Evolutionary conservation across 163 green algal species (phyloP), one percentile per base, ranked within the genome.

Genomic region (Scenedesmus sp.): DNA sequence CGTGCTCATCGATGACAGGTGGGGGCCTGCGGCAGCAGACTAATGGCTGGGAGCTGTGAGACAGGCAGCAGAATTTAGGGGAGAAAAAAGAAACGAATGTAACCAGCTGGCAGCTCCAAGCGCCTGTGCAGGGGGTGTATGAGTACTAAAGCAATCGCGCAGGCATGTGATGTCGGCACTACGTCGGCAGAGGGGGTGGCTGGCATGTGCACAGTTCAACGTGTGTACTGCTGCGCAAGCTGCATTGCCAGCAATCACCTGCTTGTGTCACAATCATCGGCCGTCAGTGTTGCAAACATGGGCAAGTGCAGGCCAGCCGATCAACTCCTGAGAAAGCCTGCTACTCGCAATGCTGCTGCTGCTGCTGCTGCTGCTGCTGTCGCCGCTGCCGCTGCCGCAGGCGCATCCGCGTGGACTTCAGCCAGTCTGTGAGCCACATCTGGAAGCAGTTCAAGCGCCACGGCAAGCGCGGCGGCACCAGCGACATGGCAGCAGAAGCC

Each of bases 1-100:
- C 93, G 97, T 98, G 57, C 94, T 99, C 34, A 99, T 99, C 86
- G 98, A 99, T 87, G 98, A 99, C 94, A 94, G 98, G 26, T 95
- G 97, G 88, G 98, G 95, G 88, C 88, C 95, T 91, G 94, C 98
- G 91, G 56, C 16, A 1, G 52, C 26, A 83, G 2, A 23, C n/a
- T n/a, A n/a, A n/a, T n/a, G n/a, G 20, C 0, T 79, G 59, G 34
- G n/a, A 8, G 15, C 7, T 2, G 3, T 54, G 74, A 8, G 23
- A 13, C 2, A 1, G 3, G 23, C 74, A 56, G 4, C 7, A 7
- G 23, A 13, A n/a, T n/a, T n/a, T n/a, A n/a, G n/a, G n/a, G n/a
- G n/a, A n/a, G n/a, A n/a, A n/a, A n/a, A n/a, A n/a, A n/a, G n/a
- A n/a, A n/a, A n/a, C n/a, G 57, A 70, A 56, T 7, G 7, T 67